These are phyloP conservation scores for Castanea mollissima DNA, from an alignment of 306 rosid species.

Conservation along the genomic window DNA sequence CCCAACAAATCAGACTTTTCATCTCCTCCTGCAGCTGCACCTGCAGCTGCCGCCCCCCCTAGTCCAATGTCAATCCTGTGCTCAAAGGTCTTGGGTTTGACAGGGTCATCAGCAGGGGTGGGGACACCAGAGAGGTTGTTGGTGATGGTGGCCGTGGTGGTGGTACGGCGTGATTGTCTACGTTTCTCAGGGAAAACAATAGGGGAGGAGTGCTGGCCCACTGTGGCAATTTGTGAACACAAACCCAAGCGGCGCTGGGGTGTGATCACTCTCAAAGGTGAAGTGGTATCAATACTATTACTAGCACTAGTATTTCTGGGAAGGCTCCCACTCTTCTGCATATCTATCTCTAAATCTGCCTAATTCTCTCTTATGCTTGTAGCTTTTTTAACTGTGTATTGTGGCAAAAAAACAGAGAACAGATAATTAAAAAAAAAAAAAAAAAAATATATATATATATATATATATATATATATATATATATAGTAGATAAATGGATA, in stretches of 20 bases:
- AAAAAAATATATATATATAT: no score
- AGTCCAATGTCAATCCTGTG: slow-evolving; percentile 68
- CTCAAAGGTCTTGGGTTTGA: slow-evolving; percentile 57
- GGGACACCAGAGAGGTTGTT: slow-evolving; percentile 20
- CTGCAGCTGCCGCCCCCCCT: slow-evolving; percentile 34
- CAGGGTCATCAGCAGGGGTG: slow-evolving; percentile 42
- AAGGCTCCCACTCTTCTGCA: slow-evolving; percentile 69
- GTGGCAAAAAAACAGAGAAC: slow-evolving; percentile 13
- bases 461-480: no score
- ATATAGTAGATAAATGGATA: neutral
- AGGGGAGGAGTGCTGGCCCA: slow-evolving; percentile 88
- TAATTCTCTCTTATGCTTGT: neutral
- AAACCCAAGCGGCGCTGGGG: slow-evolving; percentile 91
- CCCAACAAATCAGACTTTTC: slow-evolving; percentile 93
- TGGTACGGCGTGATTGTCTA: slow-evolving; percentile 29
- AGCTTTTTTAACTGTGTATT: slow-evolving; percentile 17
- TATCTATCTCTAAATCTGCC: slow-evolving; percentile 25
- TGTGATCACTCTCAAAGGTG: slow-evolving; percentile 54
- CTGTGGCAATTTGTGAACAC: slow-evolving; percentile 88
- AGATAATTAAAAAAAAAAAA: neutral
- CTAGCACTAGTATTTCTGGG: slow-evolving; percentile 49
- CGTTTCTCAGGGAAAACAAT: slow-evolving; percentile 93
- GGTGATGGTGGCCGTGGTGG: slow-evolving; percentile 42
- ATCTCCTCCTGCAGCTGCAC: slow-evolving; percentile 58
- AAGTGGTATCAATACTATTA: slow-evolving; percentile 25